Evolutionary conservation across 2,329 filamentous ascomycete species (phyloP).

Genomic region (Cordyceps farinosa): DNA sequence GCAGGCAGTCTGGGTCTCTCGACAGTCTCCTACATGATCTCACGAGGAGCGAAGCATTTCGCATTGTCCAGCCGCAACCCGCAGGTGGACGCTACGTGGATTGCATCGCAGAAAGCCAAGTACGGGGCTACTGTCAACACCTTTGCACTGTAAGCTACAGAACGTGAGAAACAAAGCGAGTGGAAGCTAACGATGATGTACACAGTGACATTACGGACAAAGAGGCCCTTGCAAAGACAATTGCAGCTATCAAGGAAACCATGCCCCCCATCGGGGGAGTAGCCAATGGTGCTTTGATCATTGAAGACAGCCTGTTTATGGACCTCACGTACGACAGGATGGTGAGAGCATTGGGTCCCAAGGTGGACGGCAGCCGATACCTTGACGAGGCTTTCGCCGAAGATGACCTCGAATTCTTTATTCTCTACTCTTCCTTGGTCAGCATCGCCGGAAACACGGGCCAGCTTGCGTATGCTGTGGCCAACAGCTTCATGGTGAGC

Average conservation of each 20-base stretch:
- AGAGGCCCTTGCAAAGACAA: constrained; percentile 10
- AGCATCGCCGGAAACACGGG: constrained; percentile 10
- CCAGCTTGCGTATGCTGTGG: constrained; percentile 21
- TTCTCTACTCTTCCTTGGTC: constrained; percentile 17
- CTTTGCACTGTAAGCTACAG: constrained; percentile 6
- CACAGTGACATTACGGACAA: constrained; percentile 23
- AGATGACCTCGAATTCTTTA: constrained; percentile 17
- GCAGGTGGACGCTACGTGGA: constrained; percentile 23
- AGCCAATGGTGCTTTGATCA: constrained; percentile 36
- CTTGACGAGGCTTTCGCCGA: constrained; percentile 13
- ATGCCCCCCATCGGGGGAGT: constrained; percentile 37
- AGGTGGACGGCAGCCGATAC: constrained; percentile 16
- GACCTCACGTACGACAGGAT: constrained; percentile 20
- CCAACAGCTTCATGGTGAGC: constrained; percentile 30
- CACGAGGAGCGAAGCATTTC: constrained; percentile 32
- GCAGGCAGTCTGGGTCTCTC: constrained; percentile 34
- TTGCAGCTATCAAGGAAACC: constrained; percentile 23
- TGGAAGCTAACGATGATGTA: not conserved
- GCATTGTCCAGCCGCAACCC: constrained; percentile 37
- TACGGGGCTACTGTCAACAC: constrained; percentile 2
- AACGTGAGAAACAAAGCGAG: not conserved
- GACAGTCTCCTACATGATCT: constrained; percentile 35
- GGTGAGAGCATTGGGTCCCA: constrained; percentile 10
- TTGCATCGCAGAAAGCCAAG: not conserved
- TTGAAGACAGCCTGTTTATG: constrained; percentile 27